A percentile compares a stretch with the other conserved stretches of the same genome.
Conservation (phyloP, 129 eudicot species). For the Oenanthe sinensis region DNA sequence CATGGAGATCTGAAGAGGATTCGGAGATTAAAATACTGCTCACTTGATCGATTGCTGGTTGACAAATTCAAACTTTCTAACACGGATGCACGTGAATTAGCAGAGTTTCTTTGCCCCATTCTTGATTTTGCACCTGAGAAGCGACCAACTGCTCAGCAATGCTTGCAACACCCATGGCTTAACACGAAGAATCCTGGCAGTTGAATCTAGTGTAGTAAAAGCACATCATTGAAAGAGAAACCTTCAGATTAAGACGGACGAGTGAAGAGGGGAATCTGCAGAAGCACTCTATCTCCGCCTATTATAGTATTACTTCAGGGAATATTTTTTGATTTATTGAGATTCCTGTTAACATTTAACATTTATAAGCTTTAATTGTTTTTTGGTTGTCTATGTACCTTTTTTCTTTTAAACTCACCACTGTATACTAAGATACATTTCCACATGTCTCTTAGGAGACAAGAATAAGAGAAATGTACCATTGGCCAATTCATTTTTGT, state of each 20-base stretch:
- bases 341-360: conserved; percentile 30
- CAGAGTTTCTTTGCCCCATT: conserved; percentile 66
- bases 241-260: conserved; percentile 37
- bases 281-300: conserved; percentile 28
- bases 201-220: conserved; percentile 34
- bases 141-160: conserved; percentile 89
- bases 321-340: conserved; percentile 18
- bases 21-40: conserved; percentile 65
- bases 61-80: conserved; percentile 65
- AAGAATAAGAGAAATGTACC: neutral
- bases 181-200: conserved; percentile 22
- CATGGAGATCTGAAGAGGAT: conserved; percentile 94
- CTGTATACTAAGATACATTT: neutral
- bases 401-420: neutral
- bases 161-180: conserved; percentile 94
- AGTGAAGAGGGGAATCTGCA: conserved; percentile 33
- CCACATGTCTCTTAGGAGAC: neutral
- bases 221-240: conserved; percentile 34
- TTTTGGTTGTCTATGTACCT: neutral
- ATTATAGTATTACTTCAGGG: conserved; percentile 21
- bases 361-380: neutral
- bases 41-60: conserved; percentile 61
- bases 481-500: neutral
- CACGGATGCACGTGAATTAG: conserved; percentile 67
- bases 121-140: conserved; percentile 87